Base-by-base conservation (phyloP, 768 basidiomycete species). In the Exidia glandulosa region DNA sequence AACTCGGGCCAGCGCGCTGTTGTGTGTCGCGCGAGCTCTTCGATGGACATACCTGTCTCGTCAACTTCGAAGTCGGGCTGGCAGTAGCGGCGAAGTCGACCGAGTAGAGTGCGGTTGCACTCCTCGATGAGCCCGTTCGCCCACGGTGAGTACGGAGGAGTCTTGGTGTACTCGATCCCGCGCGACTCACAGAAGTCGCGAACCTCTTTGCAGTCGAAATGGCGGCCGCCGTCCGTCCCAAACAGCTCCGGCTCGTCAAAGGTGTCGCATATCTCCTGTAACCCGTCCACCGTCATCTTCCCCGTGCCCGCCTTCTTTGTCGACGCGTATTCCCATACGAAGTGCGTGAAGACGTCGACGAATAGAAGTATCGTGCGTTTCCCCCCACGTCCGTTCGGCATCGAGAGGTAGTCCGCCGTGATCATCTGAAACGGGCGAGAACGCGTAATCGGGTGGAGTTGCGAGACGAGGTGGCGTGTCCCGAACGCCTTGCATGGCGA, bases 311-410 rank as follows among this genome's bases (percentile, higher is more conserved):
- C 52, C 0, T 59, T 64, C 47, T 73, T 74, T 19, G 41, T 45
- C 37, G 65, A 60, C 48, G 67, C 71, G 63, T 55, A 65, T 1
- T 57, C 73, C 72, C 72, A 76, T 0, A 68, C 64, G 12, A 65
- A 67, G 41, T 69, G 69, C 2, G 70, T 66, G 59, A 52, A 74
- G 1, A 60, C 66, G 58, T 68, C 58, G 0, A 60, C 32, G 19
- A 60, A 52, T 16, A 62, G 47, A 9, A 58, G 45, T 13, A 62
- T 9, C 19, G 58, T 62, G 30, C 59, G 60, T 23, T 34, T 36
- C 2, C 55, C 50, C 4, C 47, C 61, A 19, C 27, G 32, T 3
- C 58, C 61, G 14, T 25, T 45, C 19, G 58, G 61, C 32, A 62
- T 13, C 6, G 58, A 62, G n/a, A 59, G 25, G 36, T 62, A 62